phyloP scores from a whole-genome alignment of 345 rosid genomes.

The Geranium brycei region DNA sequence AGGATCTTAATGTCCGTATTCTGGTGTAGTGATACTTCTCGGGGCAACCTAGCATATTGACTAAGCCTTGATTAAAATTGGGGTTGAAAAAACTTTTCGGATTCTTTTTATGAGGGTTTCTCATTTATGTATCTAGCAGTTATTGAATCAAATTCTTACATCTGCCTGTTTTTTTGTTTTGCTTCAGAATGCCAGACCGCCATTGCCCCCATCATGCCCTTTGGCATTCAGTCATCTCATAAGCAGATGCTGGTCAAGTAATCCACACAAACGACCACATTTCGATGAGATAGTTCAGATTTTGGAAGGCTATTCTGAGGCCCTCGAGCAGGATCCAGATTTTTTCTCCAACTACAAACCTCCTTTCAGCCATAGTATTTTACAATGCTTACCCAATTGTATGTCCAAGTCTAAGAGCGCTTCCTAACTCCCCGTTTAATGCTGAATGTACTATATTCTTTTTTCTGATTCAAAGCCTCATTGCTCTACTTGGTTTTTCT shows the following conservation, averaged over 20 bases:
- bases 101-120: too few species aligned
- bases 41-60: too few species aligned
- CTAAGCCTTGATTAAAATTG: not conserved
- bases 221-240: slow-evolving; percentile 40
- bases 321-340: slow-evolving; percentile 38
- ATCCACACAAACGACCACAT: slow-evolving; percentile 44
- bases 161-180: slow-evolving; percentile 2
- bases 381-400: slow-evolving; percentile 31
- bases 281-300: slow-evolving; percentile 45
- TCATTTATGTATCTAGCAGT: not conserved
- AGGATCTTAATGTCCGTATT: not conserved
- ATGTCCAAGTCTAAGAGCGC: slow-evolving; percentile 14
- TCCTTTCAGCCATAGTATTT: slow-evolving; percentile 10
- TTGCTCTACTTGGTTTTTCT: not conserved
- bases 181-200: slow-evolving; percentile 64
- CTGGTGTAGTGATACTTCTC: not conserved
- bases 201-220: slow-evolving; percentile 46
- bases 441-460: slow-evolving; percentile 10
- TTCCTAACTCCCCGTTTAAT: slow-evolving; percentile 11
- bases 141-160: not conserved
- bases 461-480: not conserved
- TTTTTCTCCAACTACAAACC: slow-evolving; percentile 34
- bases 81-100: too few species aligned
- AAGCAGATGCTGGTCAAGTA: slow-evolving; percentile 54
- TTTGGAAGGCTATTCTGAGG: slow-evolving; percentile 38